A percentile compares a stretch with the other conserved stretches of the same genome.
phyloP scores from a whole-genome alignment of 768 basidiomycete genomes.

The Calocybe cyanea region DNA sequence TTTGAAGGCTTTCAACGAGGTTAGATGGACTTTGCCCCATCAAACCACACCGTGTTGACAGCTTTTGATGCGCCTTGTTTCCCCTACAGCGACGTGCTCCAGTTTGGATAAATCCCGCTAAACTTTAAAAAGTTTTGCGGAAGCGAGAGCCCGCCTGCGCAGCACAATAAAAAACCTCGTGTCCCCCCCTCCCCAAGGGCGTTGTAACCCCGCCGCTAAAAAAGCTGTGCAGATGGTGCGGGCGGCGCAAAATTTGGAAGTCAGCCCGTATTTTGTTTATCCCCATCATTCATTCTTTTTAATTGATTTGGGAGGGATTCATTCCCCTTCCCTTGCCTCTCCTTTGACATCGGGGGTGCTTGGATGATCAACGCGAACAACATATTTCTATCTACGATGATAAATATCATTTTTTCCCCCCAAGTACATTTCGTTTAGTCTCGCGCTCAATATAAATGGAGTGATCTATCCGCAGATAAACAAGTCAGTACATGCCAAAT shows the following conservation, averaged over 20 bases:
- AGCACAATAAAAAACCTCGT: too few species aligned
- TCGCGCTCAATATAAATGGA: too few species aligned
- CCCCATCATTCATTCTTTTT: neutral
- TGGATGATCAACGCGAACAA: too few species aligned
- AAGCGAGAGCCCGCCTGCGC: too few species aligned
- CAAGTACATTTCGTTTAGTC: too few species aligned
- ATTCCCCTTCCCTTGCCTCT: neutral
- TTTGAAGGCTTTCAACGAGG: conserved; percentile 63
- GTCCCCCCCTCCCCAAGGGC: neutral
- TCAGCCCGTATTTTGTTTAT: neutral
- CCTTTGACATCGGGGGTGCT: neutral
- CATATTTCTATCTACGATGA: neutral
- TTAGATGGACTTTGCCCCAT: conserved; percentile 19
- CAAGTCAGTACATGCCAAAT: too few species aligned
- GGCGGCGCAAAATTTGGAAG: neutral
- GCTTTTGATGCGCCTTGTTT: neutral
- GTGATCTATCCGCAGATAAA: too few species aligned
- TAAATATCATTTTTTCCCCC: neutral
- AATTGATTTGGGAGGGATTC: too few species aligned
- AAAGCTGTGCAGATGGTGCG: too few species aligned
- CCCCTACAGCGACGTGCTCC: conserved; percentile 38
- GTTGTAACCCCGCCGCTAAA: neutral
- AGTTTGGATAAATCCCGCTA: conserved; percentile 54
- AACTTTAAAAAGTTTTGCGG: conserved; percentile 45
- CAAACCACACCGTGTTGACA: conserved; percentile 1